Conservation (phyloP, 2,329 filamentous ascomycete species). For the Didymella sp. region DNA sequence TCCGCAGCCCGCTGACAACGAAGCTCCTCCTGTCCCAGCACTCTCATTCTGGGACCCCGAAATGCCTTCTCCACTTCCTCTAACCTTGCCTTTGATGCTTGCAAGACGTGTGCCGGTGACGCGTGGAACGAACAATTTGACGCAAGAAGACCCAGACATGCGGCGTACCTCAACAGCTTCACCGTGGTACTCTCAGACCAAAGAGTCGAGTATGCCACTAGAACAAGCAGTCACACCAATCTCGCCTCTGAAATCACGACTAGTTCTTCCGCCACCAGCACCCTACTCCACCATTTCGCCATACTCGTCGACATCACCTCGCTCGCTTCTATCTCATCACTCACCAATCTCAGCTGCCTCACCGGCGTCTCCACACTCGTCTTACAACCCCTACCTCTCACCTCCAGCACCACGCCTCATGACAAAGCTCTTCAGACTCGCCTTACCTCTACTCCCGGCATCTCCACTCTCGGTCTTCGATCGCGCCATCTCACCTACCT, state of each 20-base stretch:
- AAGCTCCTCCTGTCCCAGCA: conserved; percentile 19
- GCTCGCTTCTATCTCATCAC: background rate
- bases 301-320: background rate
- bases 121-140: background rate
- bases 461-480: conserved; percentile 33
- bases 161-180: background rate
- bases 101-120: background rate
- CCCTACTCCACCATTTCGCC: background rate
- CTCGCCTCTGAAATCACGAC: background rate
- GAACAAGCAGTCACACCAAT: background rate
- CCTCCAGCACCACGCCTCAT: conserved; percentile 9
- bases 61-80: conserved; percentile 11
- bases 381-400: conserved; percentile 27
- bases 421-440: conserved; percentile 2
- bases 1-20: background rate
- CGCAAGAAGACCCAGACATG: background rate
- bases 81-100: background rate
- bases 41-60: conserved; percentile 31
- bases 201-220: background rate
- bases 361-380: background rate
- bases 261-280: background rate
- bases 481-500: conserved; percentile 17
- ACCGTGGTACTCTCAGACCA: background rate
- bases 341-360: conserved; percentile 12
- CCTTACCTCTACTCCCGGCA: conserved; percentile 25